Base-by-base conservation (phyloP, 495 filamentous ascomycete genomes). In the Hyaloscypha bicolor region DNA sequence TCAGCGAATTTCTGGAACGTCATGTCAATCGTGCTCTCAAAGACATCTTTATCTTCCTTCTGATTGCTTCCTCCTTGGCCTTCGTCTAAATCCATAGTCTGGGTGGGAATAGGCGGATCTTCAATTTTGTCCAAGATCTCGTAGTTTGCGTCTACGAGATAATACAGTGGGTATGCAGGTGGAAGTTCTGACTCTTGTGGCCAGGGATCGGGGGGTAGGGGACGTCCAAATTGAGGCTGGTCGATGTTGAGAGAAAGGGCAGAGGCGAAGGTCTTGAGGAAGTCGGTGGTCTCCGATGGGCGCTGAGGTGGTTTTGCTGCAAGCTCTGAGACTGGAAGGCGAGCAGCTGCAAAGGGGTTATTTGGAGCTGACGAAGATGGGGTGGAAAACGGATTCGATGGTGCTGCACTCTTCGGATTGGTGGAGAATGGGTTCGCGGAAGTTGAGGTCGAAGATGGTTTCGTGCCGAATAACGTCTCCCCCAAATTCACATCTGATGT, bases 1-100 rank as follows among this genome's bases (percentile, higher is more conserved):
- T 93, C 93, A 0, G 96, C 94, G 76, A 99, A 93, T 63, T 87
- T 89, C 76, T 97, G 93, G 80, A 99, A 99, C 0, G 89, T 88
- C 56, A 88, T 91, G 80, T 99, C 95, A 73, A 96, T 84, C 42
- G 78, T 83, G 30, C 88, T 92, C 73, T 97, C 94, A 75, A 92
- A 96, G 0, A 88, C 86, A 39, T 93, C 92, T 75, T 91, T 93
- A 64, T 92, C 87, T 58, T 94, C 90, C n/a, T 87, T 85, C 5
- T 79, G 79, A 31, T 80, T 77, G n/a, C 78, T 76, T n/a, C 77
- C 80, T 2, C 74, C 74, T 48, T 81, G 76, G 4, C 69, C 81
- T 65, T 85, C 79, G 66, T 92, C 88, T 67, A 90, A 82, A 37
- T 83, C 80, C 59, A 83, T 79, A 59, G 81, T 85, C 37, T 79